These are phyloP conservation scores for Aurantiochytrium sp. DNA, from an alignment of 108 stramenopile genomes.

Conservation along the genomic window DNA sequence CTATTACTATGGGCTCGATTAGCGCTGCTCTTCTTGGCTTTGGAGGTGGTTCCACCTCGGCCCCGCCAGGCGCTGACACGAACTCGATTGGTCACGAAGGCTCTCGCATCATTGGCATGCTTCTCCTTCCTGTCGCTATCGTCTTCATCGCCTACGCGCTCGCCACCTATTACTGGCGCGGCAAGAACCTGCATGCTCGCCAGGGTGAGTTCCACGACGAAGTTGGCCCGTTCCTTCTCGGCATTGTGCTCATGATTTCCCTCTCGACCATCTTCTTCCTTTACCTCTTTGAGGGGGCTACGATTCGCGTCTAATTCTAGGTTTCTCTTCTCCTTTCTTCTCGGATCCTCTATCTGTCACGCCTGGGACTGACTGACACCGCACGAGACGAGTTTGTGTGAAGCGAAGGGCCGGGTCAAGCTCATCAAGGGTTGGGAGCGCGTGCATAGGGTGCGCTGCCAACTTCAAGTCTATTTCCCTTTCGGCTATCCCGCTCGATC, in stretches of 20 bases:
- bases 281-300: neutral
- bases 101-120: neutral
- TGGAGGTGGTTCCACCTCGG: conserved; percentile 1
- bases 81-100: conserved; percentile 56
- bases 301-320: neutral
- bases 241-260: neutral
- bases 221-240: conserved; percentile 23
- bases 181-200: neutral
- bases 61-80: conserved; percentile 54
- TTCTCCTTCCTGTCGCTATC: neutral
- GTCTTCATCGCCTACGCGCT: neutral
- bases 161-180: neutral
- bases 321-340: no score
- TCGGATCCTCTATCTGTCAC: no score
- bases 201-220: conserved; percentile 12
- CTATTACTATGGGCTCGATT: conserved; percentile 68
- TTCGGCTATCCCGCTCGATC: no score
- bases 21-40: conserved; percentile 72
- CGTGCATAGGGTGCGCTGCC: no score
- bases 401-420: no score
- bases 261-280: conserved; percentile 17
- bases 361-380: no score
- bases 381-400: no score
- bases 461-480: no score
- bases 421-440: no score